Evolutionary conservation across 2,329 filamentous ascomycete species (phyloP).

Genomic region (Penicillium sp.): DNA sequence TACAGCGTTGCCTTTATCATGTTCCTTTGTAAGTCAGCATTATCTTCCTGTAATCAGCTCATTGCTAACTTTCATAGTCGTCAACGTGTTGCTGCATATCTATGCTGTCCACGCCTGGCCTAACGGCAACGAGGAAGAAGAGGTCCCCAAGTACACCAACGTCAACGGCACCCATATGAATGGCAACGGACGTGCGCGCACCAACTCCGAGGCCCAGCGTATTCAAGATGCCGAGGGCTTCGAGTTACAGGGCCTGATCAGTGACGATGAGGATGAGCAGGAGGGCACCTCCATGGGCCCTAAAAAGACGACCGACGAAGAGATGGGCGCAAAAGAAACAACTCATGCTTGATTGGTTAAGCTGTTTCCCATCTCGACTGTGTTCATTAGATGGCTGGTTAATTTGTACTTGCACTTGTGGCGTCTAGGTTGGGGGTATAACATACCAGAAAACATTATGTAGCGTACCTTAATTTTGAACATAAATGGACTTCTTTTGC

Average conservation of each 20-base stretch:
- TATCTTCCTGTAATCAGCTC: neutral
- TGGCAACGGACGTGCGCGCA: conserved; percentile 43
- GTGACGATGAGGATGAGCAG: conserved; percentile 73
- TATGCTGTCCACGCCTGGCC: conserved; percentile 68
- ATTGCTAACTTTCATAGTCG: conserved; percentile 51
- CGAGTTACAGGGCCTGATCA: conserved; percentile 86
- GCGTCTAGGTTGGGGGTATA: neutral
- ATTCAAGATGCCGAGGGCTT: conserved; percentile 87
- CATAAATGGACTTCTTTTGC: neutral
- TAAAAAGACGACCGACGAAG: conserved; percentile 22
- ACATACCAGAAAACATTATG: neutral
- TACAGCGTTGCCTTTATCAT: conserved; percentile 88
- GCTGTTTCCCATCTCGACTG: neutral
- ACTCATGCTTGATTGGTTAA: neutral
- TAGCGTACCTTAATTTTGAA: neutral
- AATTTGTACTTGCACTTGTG: neutral
- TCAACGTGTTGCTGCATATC: conserved; percentile 79
- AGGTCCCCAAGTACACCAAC: conserved; percentile 14
- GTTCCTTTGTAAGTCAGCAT: conserved; percentile 69
- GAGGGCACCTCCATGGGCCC: conserved; percentile 28
- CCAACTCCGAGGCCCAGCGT: conserved; percentile 46
- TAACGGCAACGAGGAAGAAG: conserved; percentile 30
- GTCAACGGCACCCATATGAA: conserved; percentile 33
- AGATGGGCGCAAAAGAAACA: conserved; percentile 17
- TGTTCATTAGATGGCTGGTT: neutral